Evolutionary conservation across 2,329 filamentous ascomycete species (phyloP).

Genomic region (Orbilia oligospora): DNA sequence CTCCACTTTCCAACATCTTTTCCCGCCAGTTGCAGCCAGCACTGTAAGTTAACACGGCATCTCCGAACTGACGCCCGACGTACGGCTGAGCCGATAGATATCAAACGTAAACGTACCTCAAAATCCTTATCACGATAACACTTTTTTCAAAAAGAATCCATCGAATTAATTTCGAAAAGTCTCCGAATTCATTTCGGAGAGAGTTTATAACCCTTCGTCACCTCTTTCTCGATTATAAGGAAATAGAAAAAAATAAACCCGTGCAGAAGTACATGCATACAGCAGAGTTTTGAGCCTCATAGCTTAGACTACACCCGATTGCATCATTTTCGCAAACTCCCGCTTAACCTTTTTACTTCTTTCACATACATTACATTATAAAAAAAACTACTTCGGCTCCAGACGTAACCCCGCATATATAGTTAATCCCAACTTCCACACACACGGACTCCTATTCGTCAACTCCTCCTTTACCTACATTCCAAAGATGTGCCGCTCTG

Average conservation of each 20-base stretch:
- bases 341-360: neutral
- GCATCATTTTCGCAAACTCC: conserved; percentile 1
- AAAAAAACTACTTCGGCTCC: neutral
- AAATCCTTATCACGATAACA: conserved; percentile 8
- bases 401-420: neutral
- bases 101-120: neutral
- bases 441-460: neutral
- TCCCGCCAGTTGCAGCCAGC: neutral
- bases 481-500: conserved; percentile 32
- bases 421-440: neutral
- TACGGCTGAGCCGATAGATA: conserved; percentile 19
- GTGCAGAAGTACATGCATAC: conserved; percentile 4
- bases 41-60: neutral
- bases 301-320: neutral
- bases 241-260: neutral
- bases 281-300: neutral
- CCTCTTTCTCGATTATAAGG: neutral
- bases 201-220: conserved; percentile 25
- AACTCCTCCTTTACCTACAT: neutral
- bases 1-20: conserved; percentile 21
- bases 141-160: neutral
- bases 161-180: conserved; percentile 50
- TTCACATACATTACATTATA: neutral
- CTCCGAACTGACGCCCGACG: neutral
- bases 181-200: conserved; percentile 38